These are phyloP conservation scores for Chaetomiaceae sp. DNA, from an alignment of 2,329 filamentous ascomycete genomes.

Conservation along the genomic window DNA sequence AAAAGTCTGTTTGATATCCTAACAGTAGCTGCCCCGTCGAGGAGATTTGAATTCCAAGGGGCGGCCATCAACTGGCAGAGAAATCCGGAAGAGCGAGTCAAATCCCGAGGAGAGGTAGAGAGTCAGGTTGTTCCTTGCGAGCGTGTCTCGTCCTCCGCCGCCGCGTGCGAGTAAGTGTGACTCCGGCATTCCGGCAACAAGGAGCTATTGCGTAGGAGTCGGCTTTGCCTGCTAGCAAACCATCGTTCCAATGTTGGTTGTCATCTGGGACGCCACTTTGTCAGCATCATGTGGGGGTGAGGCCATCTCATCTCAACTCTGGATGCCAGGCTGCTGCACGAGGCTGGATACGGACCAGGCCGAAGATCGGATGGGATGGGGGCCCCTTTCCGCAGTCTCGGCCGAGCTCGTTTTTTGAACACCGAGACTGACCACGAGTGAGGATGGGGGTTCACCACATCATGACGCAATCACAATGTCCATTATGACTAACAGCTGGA, in stretches of 20 bases:
- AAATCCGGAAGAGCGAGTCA: too few relatives aligned
- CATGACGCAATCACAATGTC: constrained; percentile 20
- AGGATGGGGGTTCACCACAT: constrained; percentile 16
- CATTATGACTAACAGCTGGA: constrained; percentile 18
- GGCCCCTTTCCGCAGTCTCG: background rate
- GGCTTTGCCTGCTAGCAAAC: too few relatives aligned
- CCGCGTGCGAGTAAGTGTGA: too few relatives aligned
- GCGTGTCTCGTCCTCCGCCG: too few relatives aligned
- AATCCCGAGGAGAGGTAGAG: background rate
- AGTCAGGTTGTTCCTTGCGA: too few relatives aligned
- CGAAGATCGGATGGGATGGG: constrained; percentile 13
- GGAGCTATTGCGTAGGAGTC: too few relatives aligned
- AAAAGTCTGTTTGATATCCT: background rate
- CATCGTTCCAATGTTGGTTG: background rate
- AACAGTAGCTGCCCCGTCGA: background rate
- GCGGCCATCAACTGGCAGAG: too few relatives aligned
- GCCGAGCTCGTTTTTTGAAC: constrained; percentile 1
- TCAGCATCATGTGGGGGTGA: constrained; percentile 9
- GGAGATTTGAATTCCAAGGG: too few relatives aligned
- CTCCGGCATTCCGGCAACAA: too few relatives aligned
- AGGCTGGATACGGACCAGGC: constrained; percentile 3
- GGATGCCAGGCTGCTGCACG: background rate
- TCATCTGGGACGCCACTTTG: background rate
- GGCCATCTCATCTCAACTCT: background rate
- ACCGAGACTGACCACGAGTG: background rate